phyloP scores from a whole-genome alignment of 2,329 filamentous ascomycete genomes.

The Neonectria sp. region DNA sequence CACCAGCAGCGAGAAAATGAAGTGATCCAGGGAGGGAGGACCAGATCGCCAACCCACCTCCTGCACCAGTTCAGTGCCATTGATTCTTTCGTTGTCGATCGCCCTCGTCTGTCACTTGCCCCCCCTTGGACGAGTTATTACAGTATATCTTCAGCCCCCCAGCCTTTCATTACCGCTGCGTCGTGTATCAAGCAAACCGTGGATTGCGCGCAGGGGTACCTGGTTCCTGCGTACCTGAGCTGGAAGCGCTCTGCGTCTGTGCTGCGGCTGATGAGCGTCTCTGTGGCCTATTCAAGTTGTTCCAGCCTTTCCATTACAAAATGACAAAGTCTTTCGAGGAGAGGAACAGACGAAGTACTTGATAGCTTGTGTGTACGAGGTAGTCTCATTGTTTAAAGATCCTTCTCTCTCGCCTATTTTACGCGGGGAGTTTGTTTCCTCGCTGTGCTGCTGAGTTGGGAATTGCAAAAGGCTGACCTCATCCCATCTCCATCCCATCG shows the following conservation, averaged over 20 bases:
- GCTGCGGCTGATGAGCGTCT: background rate
- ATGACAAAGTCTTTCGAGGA: background rate
- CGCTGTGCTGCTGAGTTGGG: background rate
- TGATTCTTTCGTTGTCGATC: background rate
- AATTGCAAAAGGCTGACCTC: background rate
- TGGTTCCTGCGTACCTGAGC: conserved; percentile 8
- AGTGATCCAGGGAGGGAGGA: background rate
- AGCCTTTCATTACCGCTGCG: background rate
- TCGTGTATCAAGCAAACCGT: background rate
- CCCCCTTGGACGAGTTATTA: too few relatives aligned
- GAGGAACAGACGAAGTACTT: background rate
- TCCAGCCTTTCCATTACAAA: background rate
- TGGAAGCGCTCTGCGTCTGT: background rate
- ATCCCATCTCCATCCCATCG: background rate
- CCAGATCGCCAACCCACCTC: background rate
- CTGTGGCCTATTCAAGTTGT: background rate
- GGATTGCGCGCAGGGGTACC: conserved; percentile 9
- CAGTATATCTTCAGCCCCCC: background rate
- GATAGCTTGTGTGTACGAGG: too few relatives aligned
- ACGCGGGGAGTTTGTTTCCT: background rate
- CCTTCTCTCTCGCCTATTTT: background rate
- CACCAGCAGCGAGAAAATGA: background rate
- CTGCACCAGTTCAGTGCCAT: background rate
- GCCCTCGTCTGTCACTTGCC: background rate
- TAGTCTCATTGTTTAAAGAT: too few relatives aligned